A percentile compares a stretch with the other conserved stretches of the same genome.
These are phyloP conservation scores for Lasiodiplodia gonubiensis DNA, from an alignment of 2,329 filamentous ascomycete genomes.

Conservation along the genomic window DNA sequence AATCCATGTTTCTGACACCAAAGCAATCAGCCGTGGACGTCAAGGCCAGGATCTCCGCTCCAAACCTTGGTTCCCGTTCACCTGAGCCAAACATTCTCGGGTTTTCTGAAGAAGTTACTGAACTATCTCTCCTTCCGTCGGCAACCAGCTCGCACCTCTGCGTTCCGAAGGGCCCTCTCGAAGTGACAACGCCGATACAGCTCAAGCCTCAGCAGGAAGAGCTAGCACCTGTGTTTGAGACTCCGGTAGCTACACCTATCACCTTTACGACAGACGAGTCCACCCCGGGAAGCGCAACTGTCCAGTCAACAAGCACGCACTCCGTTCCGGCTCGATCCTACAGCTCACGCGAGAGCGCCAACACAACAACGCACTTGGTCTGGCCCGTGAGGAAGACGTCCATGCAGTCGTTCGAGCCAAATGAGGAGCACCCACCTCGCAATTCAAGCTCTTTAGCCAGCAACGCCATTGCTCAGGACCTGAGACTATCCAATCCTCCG, in stretches of 20 bases:
- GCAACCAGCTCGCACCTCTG: background rate
- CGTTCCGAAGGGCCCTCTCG: background rate
- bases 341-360: constrained; percentile 38
- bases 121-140: background rate
- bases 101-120: background rate
- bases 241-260: constrained; percentile 6
- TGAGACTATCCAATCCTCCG: constrained; percentile 39
- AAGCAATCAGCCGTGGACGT: constrained; percentile 16
- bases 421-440: constrained; percentile 18
- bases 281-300: constrained; percentile 25
- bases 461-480: constrained; percentile 36
- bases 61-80: background rate
- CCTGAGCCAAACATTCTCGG: background rate
- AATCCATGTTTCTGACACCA: constrained; percentile 20
- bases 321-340: constrained; percentile 21
- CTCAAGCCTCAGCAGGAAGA: background rate
- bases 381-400: constrained; percentile 33
- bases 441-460: background rate
- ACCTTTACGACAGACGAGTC: constrained; percentile 21
- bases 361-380: constrained; percentile 44
- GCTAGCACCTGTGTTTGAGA: constrained; percentile 9
- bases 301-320: constrained; percentile 20
- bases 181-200: constrained; percentile 11
- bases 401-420: constrained; percentile 6
- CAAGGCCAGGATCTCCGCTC: constrained; percentile 16